Base-by-base conservation (phyloP, 139 green algal species). In the Chlorella sorokiniana region DNA sequence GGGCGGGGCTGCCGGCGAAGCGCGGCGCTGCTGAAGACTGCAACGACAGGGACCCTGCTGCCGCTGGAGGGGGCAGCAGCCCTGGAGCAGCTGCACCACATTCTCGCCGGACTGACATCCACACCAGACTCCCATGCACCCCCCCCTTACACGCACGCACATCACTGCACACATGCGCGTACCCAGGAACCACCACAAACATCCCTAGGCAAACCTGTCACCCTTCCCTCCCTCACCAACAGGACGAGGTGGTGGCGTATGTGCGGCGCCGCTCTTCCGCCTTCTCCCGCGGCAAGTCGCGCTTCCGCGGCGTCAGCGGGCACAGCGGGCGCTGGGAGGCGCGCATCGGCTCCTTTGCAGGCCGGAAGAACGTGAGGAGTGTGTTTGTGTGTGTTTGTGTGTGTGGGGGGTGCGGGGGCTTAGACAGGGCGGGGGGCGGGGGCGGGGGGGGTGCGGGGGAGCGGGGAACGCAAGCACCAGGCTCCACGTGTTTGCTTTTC, bases 291-390 rank as follows among this genome's bases (percentile, higher is more conserved):
- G 91, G 91, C 62, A 86, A 84, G 35, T 92, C 86, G 3, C 74
- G 76, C 18, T 94, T 85, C 87, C 81, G 91, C 29, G 91, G 91
- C 27, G 91, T 94, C 6, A 91, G 85, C 1, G 91, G 91, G 4
- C 87, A 92, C 42, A 64, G 86, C 33, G 88, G 89, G 31, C 82
- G 87, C 23, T 94, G 91, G 91, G 91, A 94, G 82, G 91, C 91
- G 5, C 80, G 91, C 83, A 94, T 94, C 44, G 91, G 91, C 44
- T 76, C 80, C 18, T 94, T 92, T 41, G 64, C 69, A 18, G 90
- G 89, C 52, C 78, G 87, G 38, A 94, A 94, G 70, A 94, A 94
- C 76, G 89, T 94, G 64, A 80, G 87, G 10, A 23, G 1, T 9
- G 7, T 33, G 41, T 31, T 31, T 10, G 35, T 27, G 10, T 35